These are phyloP conservation scores for Myxozyma geophila DNA, from an alignment of 805 yeast genomes.

Conservation along the genomic window DNA sequence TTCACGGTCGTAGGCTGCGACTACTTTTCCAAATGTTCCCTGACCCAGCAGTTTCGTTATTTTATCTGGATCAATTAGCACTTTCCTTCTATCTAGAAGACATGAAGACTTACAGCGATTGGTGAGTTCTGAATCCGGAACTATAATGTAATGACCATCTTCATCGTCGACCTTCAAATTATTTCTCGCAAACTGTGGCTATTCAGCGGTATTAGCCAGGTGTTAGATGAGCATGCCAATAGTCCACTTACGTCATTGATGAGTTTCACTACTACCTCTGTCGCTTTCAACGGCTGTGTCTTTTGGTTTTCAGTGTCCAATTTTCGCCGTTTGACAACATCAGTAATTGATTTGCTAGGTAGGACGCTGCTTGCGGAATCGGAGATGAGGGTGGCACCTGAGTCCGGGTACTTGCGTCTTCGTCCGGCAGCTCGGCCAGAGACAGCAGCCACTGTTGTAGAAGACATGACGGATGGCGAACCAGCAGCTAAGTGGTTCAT, in stretches of 20 bases:
- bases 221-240: not conserved
- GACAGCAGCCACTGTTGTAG: not conserved
- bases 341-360: not conserved
- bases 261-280: slow-evolving; percentile 40
- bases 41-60: slow-evolving; percentile 78
- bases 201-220: not conserved
- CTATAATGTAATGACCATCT: slow-evolving; percentile 47
- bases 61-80: slow-evolving; percentile 65
- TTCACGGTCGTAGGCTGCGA: slow-evolving; percentile 73
- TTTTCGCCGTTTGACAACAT: slow-evolving; percentile 19
- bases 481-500: not conserved
- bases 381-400: not conserved
- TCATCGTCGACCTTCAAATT: slow-evolving; percentile 42
- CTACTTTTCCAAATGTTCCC: slow-evolving; percentile 92
- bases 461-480: not conserved
- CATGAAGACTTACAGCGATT: slow-evolving; percentile 22
- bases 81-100: not conserved
- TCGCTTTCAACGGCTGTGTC: slow-evolving; percentile 41
- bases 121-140: slow-evolving; percentile 45
- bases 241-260: slow-evolving; percentile 35
- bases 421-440: not conserved
- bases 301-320: slow-evolving; percentile 17
- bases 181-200: slow-evolving; percentile 10
- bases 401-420: slow-evolving; percentile 23
- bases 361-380: not conserved